A percentile compares a stretch with the other conserved stretches of the same genome.
phyloP scores from a whole-genome alignment of 2,329 filamentous ascomycete species.

The Ophioceras dolichostomum region DNA sequence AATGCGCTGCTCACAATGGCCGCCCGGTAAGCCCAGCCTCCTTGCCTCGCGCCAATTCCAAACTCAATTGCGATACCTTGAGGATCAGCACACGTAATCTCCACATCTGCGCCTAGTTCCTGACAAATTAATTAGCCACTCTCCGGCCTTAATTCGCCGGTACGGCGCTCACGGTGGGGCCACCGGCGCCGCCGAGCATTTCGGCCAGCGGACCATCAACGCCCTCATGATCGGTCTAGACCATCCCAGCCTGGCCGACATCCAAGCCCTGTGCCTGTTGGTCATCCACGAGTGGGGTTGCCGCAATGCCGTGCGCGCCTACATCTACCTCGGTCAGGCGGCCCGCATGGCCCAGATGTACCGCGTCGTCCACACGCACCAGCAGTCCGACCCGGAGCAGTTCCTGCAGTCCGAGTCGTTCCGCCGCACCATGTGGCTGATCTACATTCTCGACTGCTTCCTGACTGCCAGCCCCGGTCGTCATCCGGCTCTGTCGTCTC shows the following conservation, averaged over 20 bases:
- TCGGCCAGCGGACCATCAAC: constrained; percentile 43
- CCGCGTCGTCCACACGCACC: constrained; percentile 42
- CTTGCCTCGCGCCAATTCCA: background rate
- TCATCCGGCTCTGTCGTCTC: constrained; percentile 40
- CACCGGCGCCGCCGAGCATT: constrained; percentile 44
- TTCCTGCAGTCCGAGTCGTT: constrained; percentile 50
- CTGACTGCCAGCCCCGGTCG: constrained; percentile 49
- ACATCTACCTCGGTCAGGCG: constrained; percentile 50
- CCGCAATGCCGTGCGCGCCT: constrained; percentile 48
- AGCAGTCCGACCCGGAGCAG: constrained; percentile 38
- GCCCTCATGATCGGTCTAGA: constrained; percentile 46
- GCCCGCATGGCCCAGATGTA: constrained; percentile 56
- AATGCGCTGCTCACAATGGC: constrained; percentile 46
- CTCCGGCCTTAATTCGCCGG: constrained; percentile 41
- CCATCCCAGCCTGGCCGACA: constrained; percentile 46
- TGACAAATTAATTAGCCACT: constrained; percentile 34
- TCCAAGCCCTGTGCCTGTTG: constrained; percentile 47
- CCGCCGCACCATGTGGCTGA: constrained; percentile 48
- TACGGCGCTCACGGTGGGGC: constrained; percentile 40
- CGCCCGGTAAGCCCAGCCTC: constrained; percentile 40
- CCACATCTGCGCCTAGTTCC: too few species aligned
- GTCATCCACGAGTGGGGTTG: constrained; percentile 53
- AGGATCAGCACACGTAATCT: too few species aligned
- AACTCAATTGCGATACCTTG: too few species aligned
- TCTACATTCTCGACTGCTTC: constrained; percentile 51